Conservation (phyloP, 306 rosid species). For the Echinosophora koreensis region DNA sequence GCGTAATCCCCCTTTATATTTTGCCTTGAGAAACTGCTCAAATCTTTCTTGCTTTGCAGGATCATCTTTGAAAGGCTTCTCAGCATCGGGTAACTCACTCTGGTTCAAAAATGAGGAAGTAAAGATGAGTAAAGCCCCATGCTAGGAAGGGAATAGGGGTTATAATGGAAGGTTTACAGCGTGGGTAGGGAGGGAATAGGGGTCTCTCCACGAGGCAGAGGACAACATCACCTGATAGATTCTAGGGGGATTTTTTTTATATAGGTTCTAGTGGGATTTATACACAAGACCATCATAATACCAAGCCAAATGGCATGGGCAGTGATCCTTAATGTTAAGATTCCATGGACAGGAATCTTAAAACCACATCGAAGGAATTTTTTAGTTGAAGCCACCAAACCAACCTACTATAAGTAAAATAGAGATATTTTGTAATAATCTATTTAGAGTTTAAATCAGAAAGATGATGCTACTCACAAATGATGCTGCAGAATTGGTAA, state of each 20-base stretch:
- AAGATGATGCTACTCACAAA: conserved; percentile 64
- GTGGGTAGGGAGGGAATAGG: not conserved
- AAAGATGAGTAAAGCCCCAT: not conserved
- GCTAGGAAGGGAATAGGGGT: conserved; percentile 9
- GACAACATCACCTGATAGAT: conserved; percentile 24
- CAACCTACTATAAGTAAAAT: conserved; percentile 44
- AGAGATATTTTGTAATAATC: conserved; percentile 34
- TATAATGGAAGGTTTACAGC: no score
- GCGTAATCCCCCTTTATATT: conserved; percentile 93
- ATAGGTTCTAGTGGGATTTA: conserved; percentile 16
- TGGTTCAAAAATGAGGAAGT: conserved; percentile 47
- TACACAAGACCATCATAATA: conserved; percentile 30
- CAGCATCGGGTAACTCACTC: conserved; percentile 48
- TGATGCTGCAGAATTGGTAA: conserved; percentile 69
- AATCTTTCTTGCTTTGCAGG: conserved; percentile 94
- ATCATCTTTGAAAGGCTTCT: conserved; percentile 89
- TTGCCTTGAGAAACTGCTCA: conserved; percentile 87
- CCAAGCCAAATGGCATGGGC: conserved; percentile 30
- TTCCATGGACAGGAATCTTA: conserved; percentile 22
- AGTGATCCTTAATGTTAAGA: conserved; percentile 20
- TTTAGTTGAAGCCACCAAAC: conserved; percentile 38
- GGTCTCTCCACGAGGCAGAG: conserved; percentile 16
- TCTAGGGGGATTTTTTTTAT: no score
- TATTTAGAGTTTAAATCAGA: conserved; percentile 30
- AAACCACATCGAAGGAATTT: conserved; percentile 33